Evolutionary conservation across 179 eudicot species (phyloP), one percentile per base, ranked within the genome.

Genomic region (Amaranthus tricolor): DNA sequence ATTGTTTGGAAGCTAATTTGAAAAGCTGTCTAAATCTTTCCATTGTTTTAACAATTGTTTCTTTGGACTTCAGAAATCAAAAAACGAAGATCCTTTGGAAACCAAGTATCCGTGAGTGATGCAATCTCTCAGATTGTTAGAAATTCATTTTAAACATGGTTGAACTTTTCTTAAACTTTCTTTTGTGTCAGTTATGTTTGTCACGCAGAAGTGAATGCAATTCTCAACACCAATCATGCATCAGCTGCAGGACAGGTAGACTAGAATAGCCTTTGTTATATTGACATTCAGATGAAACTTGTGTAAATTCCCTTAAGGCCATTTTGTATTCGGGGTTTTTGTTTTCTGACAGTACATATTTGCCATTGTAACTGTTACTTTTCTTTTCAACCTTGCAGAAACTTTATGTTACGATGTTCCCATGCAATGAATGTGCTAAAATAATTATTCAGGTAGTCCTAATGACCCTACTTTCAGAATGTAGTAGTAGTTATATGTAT

Each of bases 151-250:
- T 66, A 21, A 63, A 44, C 31, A 13, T 31, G 17, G 56, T n/a
- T 57, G 51, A 52, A 59, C 51, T 69, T 24, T 0, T 60, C 12
- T 6, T 66, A n/a, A 19, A 75, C 6, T 75, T 58, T 43, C 0
- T 71, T 82, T 77, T 74, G 16, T 57, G 53, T 24, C 79, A 94
- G 98, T 71, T 94, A 94, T 78, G 98, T 94, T 31, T 94, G 98
- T 77, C 98, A 94, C 72, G 98, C 98, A 64, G 98, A 94, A 90
- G 97, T 94, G 70, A 94, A 94, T 82, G 97, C 97, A 58, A 92
- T 94, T 70, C 84, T 94, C 78, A 94, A 93, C 88, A 93, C 89
- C 19, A 93, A 93, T 73, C 97, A 92, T 78, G 98, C 98, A 76
- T 92, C 98, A 69, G 98, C 97, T 77, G 90, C 88, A 44, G 97